A percentile compares a stretch with the other conserved stretches of the same genome.
These are phyloP conservation scores for Phanerodontia chrysosporium DNA, from an alignment of 768 basidiomycete species.

Conservation along the genomic window DNA sequence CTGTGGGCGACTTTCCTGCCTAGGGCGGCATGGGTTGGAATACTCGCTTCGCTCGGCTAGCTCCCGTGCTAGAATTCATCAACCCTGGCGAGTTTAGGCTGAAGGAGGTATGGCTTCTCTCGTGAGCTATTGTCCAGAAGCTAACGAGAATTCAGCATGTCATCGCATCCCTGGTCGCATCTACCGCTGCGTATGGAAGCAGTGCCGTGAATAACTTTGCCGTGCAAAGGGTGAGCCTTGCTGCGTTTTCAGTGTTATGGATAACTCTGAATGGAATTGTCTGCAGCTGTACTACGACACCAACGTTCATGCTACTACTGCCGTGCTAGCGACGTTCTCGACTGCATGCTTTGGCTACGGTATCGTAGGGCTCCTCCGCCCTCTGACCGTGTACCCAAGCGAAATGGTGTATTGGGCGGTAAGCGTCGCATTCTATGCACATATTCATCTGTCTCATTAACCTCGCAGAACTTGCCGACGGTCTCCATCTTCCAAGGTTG, in stretches of 20 bases:
- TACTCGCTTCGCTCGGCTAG: slow-evolving; percentile 39
- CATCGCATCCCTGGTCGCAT: slow-evolving; percentile 50
- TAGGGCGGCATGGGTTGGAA: slow-evolving; percentile 37
- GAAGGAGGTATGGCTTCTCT: slow-evolving; percentile 44
- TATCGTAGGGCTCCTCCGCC: slow-evolving; percentile 53
- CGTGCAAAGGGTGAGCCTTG: slow-evolving; percentile 44
- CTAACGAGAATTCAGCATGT: slow-evolving; percentile 40
- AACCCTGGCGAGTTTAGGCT: slow-evolving; percentile 56
- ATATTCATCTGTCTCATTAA: neutral
- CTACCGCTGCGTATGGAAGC: slow-evolving; percentile 50
- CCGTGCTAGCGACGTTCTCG: slow-evolving; percentile 59
- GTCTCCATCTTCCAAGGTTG: slow-evolving; percentile 58
- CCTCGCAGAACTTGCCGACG: slow-evolving; percentile 45
- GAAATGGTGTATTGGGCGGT: slow-evolving; percentile 62
- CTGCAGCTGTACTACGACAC: slow-evolving; percentile 55
- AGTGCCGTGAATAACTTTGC: slow-evolving; percentile 57
- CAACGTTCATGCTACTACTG: slow-evolving; percentile 49
- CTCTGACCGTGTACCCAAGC: slow-evolving; percentile 56
- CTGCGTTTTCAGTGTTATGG: neutral
- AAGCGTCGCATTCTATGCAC: slow-evolving; percentile 18
- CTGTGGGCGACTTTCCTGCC: slow-evolving; percentile 49
- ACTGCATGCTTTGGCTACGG: slow-evolving; percentile 64
- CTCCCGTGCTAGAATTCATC: slow-evolving; percentile 39
- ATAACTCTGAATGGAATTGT: neutral
- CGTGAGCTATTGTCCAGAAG: neutral